Base-by-base conservation (phyloP, 106 monocot genomes). In the Gastrodia elata region DNA sequence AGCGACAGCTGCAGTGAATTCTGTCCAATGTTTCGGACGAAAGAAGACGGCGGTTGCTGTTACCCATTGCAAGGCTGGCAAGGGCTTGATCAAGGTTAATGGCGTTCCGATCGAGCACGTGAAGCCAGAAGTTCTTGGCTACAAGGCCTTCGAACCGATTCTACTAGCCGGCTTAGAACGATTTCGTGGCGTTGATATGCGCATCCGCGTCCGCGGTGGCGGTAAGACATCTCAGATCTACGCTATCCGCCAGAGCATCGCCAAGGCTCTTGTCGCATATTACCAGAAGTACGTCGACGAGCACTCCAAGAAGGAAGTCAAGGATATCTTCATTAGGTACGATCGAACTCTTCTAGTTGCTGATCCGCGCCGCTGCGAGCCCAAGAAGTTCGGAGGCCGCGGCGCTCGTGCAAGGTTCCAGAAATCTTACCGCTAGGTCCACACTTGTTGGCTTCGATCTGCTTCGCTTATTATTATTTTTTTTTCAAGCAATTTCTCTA, bases 211-310 rank as follows among this genome's bases (percentile, higher is more conserved):
- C 15, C 28, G 34, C 1, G 52, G 77, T 6, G 70, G 70, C 37
- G 77, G 77, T 16, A 18, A 77, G 34, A 77, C 70, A 15, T 56
- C 55, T 24, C 70, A 77, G 70, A 77, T 77, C 56, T 77, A 70
- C 38, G 77, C 56, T 39, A 77, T 77, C 5, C 36, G 70, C 6
- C 77, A 70, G 37, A 70, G 68, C 68, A 76, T 76, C 33, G 76
- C 76, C 35, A 76, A 76, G 48, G 75, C 75, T n/a, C 75, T 76
- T 14, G 75, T 76, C n/a, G 75, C 67, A 0, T 76, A 67, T 32
- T 68, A 76, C 68, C 75, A 76, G 75, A 76, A 76, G 48, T 76
- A 44, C 67, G 65, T 76, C 20, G 75, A 76, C 37, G 75, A 76
- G 43, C 46, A 76, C 42, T 32, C n/a, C 7, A 76, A 76, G 75